Evolutionary conservation across 768 basidiomycete species (phyloP), one percentile per base, ranked within the genome.

Genomic region (Termitomyces sp.): DNA sequence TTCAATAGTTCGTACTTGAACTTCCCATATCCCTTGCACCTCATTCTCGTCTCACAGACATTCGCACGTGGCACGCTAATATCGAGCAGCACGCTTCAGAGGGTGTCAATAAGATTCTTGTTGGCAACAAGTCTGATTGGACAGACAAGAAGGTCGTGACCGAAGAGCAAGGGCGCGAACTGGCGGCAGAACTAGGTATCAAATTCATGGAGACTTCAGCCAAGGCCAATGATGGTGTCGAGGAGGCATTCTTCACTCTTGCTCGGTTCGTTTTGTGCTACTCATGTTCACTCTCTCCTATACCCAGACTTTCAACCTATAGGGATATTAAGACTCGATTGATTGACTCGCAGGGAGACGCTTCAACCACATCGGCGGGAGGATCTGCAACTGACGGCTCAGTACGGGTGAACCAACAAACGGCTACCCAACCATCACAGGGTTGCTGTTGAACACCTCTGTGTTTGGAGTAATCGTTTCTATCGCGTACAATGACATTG

Each of bases 91-190:
- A 98, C 71, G 97, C 97, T 37, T 97, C 96, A 1, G 94, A 98
- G 64, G 95, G 94, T 37, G 97, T 98, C 63, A 98, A 98, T 86
- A 98, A 98, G 85, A 93, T 99, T 60, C 86, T 98, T 53, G 92
- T 98, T 64, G 97, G 97, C 39, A 99, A 99, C 80, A 99, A 99
- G 75, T 98, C 91, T 44, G 97, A 99, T 73, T 97, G 95, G 94
- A 86, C 88, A 56, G 96, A 98, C 74, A 98, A 97, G 79, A 86
- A 89, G 63, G 89, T 87, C 14, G 92, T 99, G 56, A 88, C 93
- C 5, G 87, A 91, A 71, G 91, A 93, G 68, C 92, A 95, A 75
- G 96, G 97, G 42, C 88, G 88, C 57, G 91, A 90, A 66, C 84
- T 99, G 44, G 97, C 97, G 5, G 80, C 89, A 54, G 95, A 98